Base-by-base conservation (phyloP, 2,329 filamentous ascomycete species). In the Ceratocystis harringtonii region DNA sequence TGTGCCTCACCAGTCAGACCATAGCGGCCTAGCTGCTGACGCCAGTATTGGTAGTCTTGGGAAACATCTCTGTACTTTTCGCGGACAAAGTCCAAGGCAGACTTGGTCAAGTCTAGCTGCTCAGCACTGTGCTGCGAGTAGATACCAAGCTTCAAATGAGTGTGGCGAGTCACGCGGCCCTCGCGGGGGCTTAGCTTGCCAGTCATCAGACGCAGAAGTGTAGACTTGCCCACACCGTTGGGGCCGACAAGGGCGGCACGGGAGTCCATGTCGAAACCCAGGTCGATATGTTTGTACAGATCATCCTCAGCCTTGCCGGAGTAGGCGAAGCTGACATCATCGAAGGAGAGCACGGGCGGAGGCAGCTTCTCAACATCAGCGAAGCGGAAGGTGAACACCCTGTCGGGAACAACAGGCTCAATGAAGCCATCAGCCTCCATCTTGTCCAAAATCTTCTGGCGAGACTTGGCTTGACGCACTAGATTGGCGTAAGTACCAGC, bases 341-440 rank as follows among this genome's bases (percentile, higher is more conserved):
- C 94, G 72, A 99, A 95, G 8, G 94, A 92, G 71, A 99, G 80
- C 58, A 99, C 94, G 48, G 94, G 94, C 64, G 94, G 95, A 12
- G 94, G 94, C n/a, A 99, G 87, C 83, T 99, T 99, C 75, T 99
- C 94, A 64, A 97, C 94, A 73, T 97, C 92, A 70, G 94, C 94
- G 76, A 99, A 99, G 73, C 92, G 87, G 87, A 99, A 99, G 67
- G 87, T 92, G 80, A 99, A 99, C 74, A 96, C 88, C 68, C 85
- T 84, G 78, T 99, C 94, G 69, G 84, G 78, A 65, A 82, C 78
- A 69, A 99, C 91, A 66, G 90, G 89, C 78, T 99, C 88, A 75
- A 99, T 97, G 78, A 97, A 94, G 71, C 94, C 94, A 73, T 99
- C 94, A 71, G 95, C 94, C 83, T 97, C 92, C 94, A 99, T 99